These are phyloP conservation scores for Globisporangium megalacanthum DNA, from an alignment of 352 stramenopile species.

Conservation along the genomic window DNA sequence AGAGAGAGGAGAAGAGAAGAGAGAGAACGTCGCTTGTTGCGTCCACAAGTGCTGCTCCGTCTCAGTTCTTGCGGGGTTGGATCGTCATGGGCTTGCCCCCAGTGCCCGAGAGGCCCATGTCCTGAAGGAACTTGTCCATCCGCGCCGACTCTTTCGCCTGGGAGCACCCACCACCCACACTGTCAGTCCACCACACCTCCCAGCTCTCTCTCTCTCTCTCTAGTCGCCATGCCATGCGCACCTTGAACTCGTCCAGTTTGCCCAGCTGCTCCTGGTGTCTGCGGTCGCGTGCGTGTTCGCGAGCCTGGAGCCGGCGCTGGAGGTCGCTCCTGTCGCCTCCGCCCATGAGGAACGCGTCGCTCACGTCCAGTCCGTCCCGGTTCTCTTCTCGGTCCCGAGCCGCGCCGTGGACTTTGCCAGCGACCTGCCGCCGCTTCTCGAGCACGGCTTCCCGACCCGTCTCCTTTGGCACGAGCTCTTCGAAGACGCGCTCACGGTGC, in stretches of 20 bases:
- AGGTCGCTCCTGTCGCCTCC: constrained; percentile 21
- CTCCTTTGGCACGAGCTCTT: constrained; percentile 56
- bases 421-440: constrained; percentile 46
- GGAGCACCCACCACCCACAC: neutral
- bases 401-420: constrained; percentile 44
- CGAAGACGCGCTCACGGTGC: constrained; percentile 38
- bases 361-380: constrained; percentile 61
- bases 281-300: constrained; percentile 27
- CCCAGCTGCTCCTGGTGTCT: constrained; percentile 35
- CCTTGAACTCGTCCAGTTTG: constrained; percentile 32
- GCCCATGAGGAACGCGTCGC: constrained; percentile 67
- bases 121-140: constrained; percentile 74
- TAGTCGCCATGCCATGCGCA: constrained; percentile 7
- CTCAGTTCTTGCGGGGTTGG: constrained; percentile 22
- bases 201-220: no score
- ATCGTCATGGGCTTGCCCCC: constrained; percentile 48
- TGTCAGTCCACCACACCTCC: neutral
- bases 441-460: constrained; percentile 60
- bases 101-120: constrained; percentile 49
- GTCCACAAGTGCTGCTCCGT: neutral
- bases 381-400: constrained; percentile 54
- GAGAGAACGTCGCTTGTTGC: no score
- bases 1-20: no score
- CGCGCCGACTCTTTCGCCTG: constrained; percentile 62
- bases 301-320: constrained; percentile 32